These are phyloP conservation scores for Sporothrix brunneoviolacea DNA, from an alignment of 2,329 filamentous ascomycete genomes.

Conservation along the genomic window DNA sequence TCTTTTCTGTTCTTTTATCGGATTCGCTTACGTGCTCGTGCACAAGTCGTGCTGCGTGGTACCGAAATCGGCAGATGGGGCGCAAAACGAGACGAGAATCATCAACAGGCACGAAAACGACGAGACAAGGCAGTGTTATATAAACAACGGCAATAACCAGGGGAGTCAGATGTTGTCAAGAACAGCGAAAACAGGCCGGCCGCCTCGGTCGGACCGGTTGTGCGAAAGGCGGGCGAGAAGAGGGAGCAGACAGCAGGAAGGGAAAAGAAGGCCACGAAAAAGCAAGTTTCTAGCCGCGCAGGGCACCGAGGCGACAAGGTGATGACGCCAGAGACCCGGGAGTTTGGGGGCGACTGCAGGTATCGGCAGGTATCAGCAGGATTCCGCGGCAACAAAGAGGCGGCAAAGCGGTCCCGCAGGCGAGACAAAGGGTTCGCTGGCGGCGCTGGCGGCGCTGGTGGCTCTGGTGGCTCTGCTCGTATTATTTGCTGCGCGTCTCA, in stretches of 20 bases:
- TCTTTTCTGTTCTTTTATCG: too few relatives aligned
- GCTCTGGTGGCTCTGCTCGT: too few relatives aligned
- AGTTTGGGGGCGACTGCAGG: constrained; percentile 2
- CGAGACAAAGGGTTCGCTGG: too few relatives aligned
- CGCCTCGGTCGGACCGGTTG: constrained; percentile 5
- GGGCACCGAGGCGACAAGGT: background rate
- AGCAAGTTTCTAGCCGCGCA: background rate
- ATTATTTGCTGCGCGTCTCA: too few relatives aligned
- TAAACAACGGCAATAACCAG: background rate
- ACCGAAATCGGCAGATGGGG: too few relatives aligned
- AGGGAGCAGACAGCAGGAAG: too few relatives aligned
- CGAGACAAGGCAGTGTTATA: background rate
- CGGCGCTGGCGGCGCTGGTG: too few relatives aligned
- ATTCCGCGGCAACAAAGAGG: too few relatives aligned
- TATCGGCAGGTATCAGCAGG: constrained; percentile 4
- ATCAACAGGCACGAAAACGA: background rate
- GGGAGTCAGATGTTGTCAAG: background rate
- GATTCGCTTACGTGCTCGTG: too few relatives aligned
- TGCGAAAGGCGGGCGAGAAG: background rate
- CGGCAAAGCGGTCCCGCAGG: too few relatives aligned
- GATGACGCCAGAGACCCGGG: constrained; percentile 5
- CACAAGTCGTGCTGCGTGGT: too few relatives aligned
- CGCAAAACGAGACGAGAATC: background rate
- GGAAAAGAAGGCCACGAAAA: too few relatives aligned
- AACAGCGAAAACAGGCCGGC: background rate